phyloP scores from a whole-genome alignment of 2,329 filamentous ascomycete species.

The Botrytis porri region DNA sequence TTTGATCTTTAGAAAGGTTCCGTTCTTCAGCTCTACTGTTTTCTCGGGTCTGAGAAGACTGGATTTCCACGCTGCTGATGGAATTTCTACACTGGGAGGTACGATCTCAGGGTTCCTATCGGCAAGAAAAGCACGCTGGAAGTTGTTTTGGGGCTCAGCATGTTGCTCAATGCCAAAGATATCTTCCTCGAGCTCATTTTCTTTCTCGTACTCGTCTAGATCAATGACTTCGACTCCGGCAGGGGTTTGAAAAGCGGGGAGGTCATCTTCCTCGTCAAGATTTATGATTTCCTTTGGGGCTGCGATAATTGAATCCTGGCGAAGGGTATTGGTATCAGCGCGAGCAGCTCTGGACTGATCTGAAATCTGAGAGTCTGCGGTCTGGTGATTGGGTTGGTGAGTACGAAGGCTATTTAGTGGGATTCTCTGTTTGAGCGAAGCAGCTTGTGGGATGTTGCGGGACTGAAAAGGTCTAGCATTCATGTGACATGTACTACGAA shows the following conservation, averaged over 20 bases:
- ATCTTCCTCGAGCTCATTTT: neutral
- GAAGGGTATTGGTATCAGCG: neutral
- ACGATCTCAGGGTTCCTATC: conserved; percentile 29
- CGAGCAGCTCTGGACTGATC: neutral
- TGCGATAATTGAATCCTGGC: neutral
- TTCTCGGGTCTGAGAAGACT: conserved; percentile 30
- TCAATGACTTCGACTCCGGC: neutral
- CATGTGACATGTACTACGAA: neutral
- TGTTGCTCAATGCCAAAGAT: neutral
- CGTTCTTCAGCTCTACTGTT: conserved; percentile 28
- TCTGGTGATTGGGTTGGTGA: neutral
- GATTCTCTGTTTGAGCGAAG: neutral
- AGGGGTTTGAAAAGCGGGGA: neutral
- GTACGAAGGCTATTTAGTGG: neutral
- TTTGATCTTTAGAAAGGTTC: conserved; percentile 43
- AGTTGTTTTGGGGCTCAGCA: neutral
- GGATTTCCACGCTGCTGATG: conserved; percentile 19
- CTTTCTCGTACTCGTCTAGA: neutral
- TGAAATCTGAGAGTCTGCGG: neutral
- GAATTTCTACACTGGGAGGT: conserved; percentile 39
- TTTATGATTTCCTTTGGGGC: neutral
- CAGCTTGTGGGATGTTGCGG: neutral
- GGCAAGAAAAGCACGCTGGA: neutral
- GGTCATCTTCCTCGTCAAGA: neutral
- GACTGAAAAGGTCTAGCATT: neutral